A percentile compares a stretch with the other conserved stretches of the same genome.
phyloP scores from a whole-genome alignment of 768 basidiomycete species.

The Mycena rosella region DNA sequence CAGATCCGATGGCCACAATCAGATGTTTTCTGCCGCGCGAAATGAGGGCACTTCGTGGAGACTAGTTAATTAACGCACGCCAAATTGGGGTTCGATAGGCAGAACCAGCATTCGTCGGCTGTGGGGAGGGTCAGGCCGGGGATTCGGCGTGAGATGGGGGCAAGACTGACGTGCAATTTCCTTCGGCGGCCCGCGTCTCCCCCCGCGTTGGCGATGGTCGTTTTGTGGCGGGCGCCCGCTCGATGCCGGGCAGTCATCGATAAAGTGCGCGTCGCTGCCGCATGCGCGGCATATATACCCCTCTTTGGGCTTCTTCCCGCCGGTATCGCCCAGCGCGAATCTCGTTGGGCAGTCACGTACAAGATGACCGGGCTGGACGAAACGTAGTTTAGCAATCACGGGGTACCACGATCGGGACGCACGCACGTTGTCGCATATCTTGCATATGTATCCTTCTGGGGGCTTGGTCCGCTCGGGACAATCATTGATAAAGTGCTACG shows the following conservation, averaged over 20 bases:
- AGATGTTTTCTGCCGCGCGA: constrained; percentile 74
- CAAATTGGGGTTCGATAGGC: constrained; percentile 92
- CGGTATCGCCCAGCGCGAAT: constrained; percentile 84
- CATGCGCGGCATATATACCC: constrained; percentile 95
- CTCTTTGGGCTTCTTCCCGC: constrained; percentile 83
- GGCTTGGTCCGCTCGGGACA: constrained; percentile 84
- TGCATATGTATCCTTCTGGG: constrained; percentile 89
- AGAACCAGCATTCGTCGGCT: constrained; percentile 99
- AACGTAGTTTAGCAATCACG: constrained; percentile 8
- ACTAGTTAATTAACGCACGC: constrained; percentile 65
- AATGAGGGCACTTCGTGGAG: background rate
- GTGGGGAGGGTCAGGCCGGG: constrained; percentile 29
- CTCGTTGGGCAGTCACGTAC: constrained; percentile 91
- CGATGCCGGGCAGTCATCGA: constrained; percentile 87
- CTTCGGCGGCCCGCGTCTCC: constrained; percentile 70
- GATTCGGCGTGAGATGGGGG: constrained; percentile 7
- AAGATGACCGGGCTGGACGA: constrained; percentile 81
- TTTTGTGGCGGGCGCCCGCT: constrained; percentile 60
- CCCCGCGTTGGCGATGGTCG: constrained; percentile 51
- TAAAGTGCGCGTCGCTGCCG: constrained; percentile 86
- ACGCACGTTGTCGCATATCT: constrained; percentile 79
- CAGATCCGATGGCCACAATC: constrained; percentile 92
- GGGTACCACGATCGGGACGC: constrained; percentile 34
- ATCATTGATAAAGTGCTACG: constrained; percentile 80
- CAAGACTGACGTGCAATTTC: constrained; percentile 81